Percentiles rank a stretch among this genome's conserved stretches.
Evolutionary conservation across 805 yeast species (phyloP).

Genomic region (Candida yuanshanica): DNA sequence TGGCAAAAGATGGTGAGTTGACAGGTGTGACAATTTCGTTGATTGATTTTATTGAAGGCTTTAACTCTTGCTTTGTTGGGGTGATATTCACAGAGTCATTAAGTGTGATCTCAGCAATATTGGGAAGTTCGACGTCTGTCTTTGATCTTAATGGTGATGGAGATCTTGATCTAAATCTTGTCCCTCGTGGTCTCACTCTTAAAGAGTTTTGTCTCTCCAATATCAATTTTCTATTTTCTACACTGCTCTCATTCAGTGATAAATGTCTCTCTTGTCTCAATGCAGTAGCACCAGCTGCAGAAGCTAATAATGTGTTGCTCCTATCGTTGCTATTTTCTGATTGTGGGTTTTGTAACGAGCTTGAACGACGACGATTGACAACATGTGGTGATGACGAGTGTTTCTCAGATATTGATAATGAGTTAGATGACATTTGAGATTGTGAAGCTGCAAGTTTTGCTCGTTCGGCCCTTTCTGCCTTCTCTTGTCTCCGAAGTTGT

Average conservation of each 20-base stretch:
- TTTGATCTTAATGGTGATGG: slow-evolving; percentile 13
- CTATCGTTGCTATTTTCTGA: not conserved
- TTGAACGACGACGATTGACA: slow-evolving; percentile 10
- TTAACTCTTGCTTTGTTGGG: slow-evolving; percentile 1
- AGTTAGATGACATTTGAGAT: not conserved
- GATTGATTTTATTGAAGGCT: no score
- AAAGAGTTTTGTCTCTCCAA: not conserved
- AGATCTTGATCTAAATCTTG: slow-evolving; percentile 9
- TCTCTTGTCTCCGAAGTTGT: slow-evolving; percentile 21
- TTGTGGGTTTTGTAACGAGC: slow-evolving; percentile 7
- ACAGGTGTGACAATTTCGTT: not conserved
- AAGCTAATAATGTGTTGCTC: slow-evolving; percentile 8
- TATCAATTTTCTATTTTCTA: slow-evolving; percentile 1
- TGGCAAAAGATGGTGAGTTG: no score
- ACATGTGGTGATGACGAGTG: slow-evolving; percentile 7
- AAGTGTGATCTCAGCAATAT: slow-evolving; percentile 10
- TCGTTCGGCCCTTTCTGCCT: slow-evolving; percentile 9
- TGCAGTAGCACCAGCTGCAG: slow-evolving; percentile 23
- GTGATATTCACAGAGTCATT: slow-evolving; percentile 1
- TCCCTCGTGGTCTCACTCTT: not conserved
- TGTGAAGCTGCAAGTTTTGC: slow-evolving; percentile 5
- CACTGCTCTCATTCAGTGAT: slow-evolving; percentile 13
- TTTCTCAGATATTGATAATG: slow-evolving; percentile 5
- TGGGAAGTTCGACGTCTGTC: slow-evolving; percentile 7
- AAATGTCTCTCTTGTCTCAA: slow-evolving; percentile 16